Evolutionary conservation across 2,329 filamentous ascomycete genomes (phyloP).

Genomic region (Pseudonectria foliicola): DNA sequence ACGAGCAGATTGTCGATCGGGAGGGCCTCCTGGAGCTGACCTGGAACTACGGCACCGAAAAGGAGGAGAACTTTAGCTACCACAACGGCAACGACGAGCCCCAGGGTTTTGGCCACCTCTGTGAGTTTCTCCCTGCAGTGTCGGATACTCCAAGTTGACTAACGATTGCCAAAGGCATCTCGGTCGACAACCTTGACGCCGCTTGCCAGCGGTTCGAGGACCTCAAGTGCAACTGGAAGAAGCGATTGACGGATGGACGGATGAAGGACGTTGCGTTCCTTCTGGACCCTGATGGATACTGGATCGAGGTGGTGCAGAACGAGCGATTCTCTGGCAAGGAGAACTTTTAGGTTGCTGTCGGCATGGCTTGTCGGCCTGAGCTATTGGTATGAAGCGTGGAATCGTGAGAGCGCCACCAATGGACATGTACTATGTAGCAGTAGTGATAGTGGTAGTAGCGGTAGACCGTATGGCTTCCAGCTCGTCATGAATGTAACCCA

Average conservation of each 20-base stretch:
- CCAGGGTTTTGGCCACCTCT: conserved; percentile 92
- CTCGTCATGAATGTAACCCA: too few relatives aligned
- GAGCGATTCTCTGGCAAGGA: conserved; percentile 52
- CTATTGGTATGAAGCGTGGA: too few relatives aligned
- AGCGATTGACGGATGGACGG: conserved; percentile 80
- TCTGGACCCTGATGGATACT: conserved; percentile 81
- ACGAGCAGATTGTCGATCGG: conserved; percentile 52
- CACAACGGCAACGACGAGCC: conserved; percentile 89
- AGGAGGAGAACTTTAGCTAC: conserved; percentile 75
- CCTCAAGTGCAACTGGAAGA: conserved; percentile 83
- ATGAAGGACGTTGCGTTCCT: conserved; percentile 96
- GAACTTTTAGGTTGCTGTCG: conserved; percentile 36
- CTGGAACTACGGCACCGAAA: conserved; percentile 79
- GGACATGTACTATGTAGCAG: too few relatives aligned
- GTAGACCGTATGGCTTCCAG: too few relatives aligned
- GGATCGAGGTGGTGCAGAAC: conserved; percentile 76
- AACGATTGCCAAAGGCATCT: conserved; percentile 45
- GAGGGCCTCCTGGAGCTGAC: conserved; percentile 89
- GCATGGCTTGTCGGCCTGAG: background rate
- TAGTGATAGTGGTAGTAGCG: too few relatives aligned
- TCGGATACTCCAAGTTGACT: background rate
- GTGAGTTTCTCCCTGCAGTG: conserved; percentile 39
- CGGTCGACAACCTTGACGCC: conserved; percentile 81
- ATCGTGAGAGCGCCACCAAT: too few relatives aligned
- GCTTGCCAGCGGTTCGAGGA: conserved; percentile 83